phyloP scores from a whole-genome alignment of 805 yeast species.

The Candida nitratophila region DNA sequence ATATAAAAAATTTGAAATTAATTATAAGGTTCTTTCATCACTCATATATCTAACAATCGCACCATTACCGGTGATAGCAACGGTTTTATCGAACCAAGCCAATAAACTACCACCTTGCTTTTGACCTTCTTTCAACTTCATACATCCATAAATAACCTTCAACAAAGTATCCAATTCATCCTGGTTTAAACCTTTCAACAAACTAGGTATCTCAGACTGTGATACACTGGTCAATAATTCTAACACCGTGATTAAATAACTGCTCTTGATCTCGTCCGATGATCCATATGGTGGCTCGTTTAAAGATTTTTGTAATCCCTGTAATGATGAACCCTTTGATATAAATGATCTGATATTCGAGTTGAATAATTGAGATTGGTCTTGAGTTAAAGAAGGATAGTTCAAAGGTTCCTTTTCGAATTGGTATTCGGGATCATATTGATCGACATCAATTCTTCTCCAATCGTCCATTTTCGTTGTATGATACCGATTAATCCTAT shows the following conservation, averaged over 20 bases:
- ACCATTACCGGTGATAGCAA: constrained; percentile 80
- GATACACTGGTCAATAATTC: constrained; percentile 65
- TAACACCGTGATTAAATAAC: constrained; percentile 50
- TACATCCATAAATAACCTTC: constrained; percentile 80
- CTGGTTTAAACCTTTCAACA: constrained; percentile 51
- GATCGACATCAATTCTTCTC: constrained; percentile 94
- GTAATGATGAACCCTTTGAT: constrained; percentile 63
- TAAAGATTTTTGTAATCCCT: constrained; percentile 60
- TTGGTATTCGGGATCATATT: constrained; percentile 73
- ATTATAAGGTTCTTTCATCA: constrained; percentile 72
- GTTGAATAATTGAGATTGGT: constrained; percentile 48
- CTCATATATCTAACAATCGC: constrained; percentile 80
- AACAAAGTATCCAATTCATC: constrained; percentile 72
- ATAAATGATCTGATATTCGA: constrained; percentile 54
- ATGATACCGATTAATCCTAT: too few species aligned
- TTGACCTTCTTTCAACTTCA: constrained; percentile 71
- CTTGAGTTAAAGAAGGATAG: constrained; percentile 37
- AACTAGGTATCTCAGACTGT: constrained; percentile 55
- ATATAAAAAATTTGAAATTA: too few species aligned
- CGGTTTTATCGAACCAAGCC: constrained; percentile 88
- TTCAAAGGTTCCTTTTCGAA: constrained; percentile 20
- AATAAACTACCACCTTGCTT: constrained; percentile 81
- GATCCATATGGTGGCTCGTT: constrained; percentile 81
- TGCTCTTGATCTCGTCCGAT: constrained; percentile 45
- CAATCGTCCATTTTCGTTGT: constrained; percentile 42